Percentiles rank a stretch among this genome's conserved stretches.
Evolutionary conservation across 2,329 filamentous ascomycete species (phyloP).

Genomic region (Trichoderma aggressivum): DNA sequence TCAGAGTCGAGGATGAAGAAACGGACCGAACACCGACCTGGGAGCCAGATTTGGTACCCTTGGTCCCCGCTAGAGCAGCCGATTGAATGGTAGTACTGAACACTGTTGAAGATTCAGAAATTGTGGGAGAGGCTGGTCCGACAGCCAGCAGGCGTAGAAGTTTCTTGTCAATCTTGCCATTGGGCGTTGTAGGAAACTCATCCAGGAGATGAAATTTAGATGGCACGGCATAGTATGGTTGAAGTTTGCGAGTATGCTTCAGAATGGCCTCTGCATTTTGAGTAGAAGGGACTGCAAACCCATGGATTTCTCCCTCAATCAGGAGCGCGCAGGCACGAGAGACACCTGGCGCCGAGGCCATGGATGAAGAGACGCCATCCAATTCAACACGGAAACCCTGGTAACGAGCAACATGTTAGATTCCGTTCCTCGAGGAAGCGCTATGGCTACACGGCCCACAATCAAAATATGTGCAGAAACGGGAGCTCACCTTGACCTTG

Average conservation of each 20-base stretch:
- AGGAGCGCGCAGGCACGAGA: conserved; percentile 46
- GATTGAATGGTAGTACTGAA: conserved; percentile 15
- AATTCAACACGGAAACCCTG: conserved; percentile 59
- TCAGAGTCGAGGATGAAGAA: conserved; percentile 31
- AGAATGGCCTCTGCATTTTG: conserved; percentile 38
- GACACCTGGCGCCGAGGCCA: conserved; percentile 45
- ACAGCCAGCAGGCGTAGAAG: conserved; percentile 37
- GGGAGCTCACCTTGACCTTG: conserved; percentile 50
- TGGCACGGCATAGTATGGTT: conserved; percentile 56
- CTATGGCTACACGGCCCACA: not conserved
- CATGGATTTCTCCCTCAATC: conserved; percentile 47
- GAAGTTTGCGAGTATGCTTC: conserved; percentile 38
- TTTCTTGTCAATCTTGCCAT: conserved; percentile 56
- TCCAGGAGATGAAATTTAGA: conserved; percentile 41
- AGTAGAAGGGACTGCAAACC: conserved; percentile 43
- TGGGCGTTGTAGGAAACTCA: conserved; percentile 48
- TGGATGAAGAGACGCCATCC: conserved; percentile 52
- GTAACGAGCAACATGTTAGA: conserved; percentile 13
- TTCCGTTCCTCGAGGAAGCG: not conserved
- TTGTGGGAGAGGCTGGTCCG: conserved; percentile 15
- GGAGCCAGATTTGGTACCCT: conserved; percentile 21
- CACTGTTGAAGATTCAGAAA: conserved; percentile 4
- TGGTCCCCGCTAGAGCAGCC: not conserved
- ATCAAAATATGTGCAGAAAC: not conserved
- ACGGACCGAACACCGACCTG: conserved; percentile 31